phyloP scores from a whole-genome alignment of 2,329 filamentous ascomycete genomes.

The Daldinia sp. region DNA sequence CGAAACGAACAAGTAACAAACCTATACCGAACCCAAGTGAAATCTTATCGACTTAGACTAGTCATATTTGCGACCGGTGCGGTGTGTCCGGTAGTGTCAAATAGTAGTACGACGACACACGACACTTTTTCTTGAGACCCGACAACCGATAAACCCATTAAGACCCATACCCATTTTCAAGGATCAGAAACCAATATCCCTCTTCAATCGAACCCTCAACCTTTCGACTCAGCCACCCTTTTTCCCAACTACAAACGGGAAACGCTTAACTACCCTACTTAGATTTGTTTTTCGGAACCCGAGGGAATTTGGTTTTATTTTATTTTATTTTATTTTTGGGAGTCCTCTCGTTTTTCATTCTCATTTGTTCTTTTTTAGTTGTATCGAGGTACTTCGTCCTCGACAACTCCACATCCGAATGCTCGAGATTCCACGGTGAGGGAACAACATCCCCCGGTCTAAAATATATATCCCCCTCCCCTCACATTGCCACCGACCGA shows the following conservation, averaged over 20 bases:
- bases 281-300: constrained; percentile 7
- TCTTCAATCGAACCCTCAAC: constrained; percentile 25
- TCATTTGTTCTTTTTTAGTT: constrained; percentile 17
- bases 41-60: constrained; percentile 14
- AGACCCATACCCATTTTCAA: constrained; percentile 5
- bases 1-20: not conserved
- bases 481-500: constrained; percentile 23
- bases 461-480: constrained; percentile 25
- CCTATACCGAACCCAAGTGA: constrained; percentile 12
- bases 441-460: constrained; percentile 40
- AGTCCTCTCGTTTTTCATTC: constrained; percentile 1
- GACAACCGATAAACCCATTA: constrained; percentile 22
- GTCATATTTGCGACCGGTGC: constrained; percentile 25
- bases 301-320: not conserved
- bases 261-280: constrained; percentile 2
- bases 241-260: constrained; percentile 24
- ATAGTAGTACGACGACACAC: constrained; percentile 35
- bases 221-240: constrained; percentile 14
- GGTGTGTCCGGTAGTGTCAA: no score
- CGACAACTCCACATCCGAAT: constrained; percentile 43
- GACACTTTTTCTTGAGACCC: constrained; percentile 25
- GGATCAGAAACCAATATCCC: constrained; percentile 30
- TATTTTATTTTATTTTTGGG: constrained; percentile 8
- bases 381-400: constrained; percentile 40
- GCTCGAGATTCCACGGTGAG: constrained; percentile 43